Evolutionary conservation across 805 yeast genomes (phyloP), one percentile per base, ranked within the genome.

Genomic region (Kluyveromyces wickerhamii): DNA sequence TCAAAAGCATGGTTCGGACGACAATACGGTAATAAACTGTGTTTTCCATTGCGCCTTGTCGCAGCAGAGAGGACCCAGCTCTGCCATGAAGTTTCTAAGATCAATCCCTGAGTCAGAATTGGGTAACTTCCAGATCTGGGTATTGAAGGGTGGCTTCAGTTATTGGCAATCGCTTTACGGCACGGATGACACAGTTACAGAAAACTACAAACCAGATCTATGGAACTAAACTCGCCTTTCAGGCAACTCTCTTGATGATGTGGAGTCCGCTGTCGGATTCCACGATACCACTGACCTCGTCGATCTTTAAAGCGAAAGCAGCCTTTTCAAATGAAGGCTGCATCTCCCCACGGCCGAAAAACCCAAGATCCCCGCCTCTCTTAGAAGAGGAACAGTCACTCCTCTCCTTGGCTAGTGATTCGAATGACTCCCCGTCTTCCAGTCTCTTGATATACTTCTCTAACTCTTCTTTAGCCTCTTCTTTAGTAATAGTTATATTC

Each of bases 201-300:
- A 72, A 39, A 74, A 50, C 12, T 77, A 72, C 45, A 60, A 60
- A n/a, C 60, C 62, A 12, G 71, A 62, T 30, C 41, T 74, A 6
- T 67, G 71, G 71, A 34, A 44, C 10, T 49, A 45, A 51, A 45
- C 30, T n/a, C 14, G 16, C 58, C 63, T 4, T 58, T 60, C 55
- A 84, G 7, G 78, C 96, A 1, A 88, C 81, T 56, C 98, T 71
- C 60, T 81, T 81, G 50, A 92, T 77, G 42, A 92, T 57, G 52
- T 92, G 98, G 32, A 86, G 77, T 15, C 98, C 98, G 46, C 94
- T 80, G 50, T 80, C 94, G 12, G 88, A 75, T 60, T 87, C 96
- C 11, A 92, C 82, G 18, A 87, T 73, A 28, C 74, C 82, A 51
- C 92, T 79, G 29, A 82, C 57, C 53, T 88, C 92, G 14, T 95